Percentiles rank a stretch among this genome's conserved stretches.
Evolutionary conservation across 2,329 filamentous ascomycete species (phyloP).

Genomic region (Aspergillus novofumigatus): DNA sequence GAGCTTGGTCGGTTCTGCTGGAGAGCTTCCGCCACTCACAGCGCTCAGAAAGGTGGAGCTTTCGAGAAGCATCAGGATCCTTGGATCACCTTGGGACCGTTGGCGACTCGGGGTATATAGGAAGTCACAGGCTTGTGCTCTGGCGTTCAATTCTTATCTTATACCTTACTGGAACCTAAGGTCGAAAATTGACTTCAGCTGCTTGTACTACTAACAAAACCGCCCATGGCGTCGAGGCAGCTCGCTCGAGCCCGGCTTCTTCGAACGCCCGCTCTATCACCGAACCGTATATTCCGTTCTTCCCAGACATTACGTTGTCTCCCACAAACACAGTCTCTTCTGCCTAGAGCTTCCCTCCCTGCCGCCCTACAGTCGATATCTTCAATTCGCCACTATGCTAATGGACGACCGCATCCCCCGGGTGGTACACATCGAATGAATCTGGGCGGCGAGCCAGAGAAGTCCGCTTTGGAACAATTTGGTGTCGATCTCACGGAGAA

Average conservation of each 20-base stretch:
- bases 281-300: slow-evolving; percentile 16
- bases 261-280: slow-evolving; percentile 20
- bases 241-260: slow-evolving; percentile 28
- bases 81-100: background rate
- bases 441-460: slow-evolving; percentile 69
- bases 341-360: slow-evolving; percentile 6
- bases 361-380: slow-evolving; percentile 9
- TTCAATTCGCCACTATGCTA: slow-evolving; percentile 49
- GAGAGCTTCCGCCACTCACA: slow-evolving; percentile 31
- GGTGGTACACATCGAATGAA: slow-evolving; percentile 95
- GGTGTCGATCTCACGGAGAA: slow-evolving; percentile 84
- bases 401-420: slow-evolving; percentile 70
- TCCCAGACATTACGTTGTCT: slow-evolving; percentile 18
- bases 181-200: background rate
- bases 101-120: background rate
- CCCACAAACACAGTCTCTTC: slow-evolving; percentile 15
- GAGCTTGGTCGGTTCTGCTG: slow-evolving; percentile 20
- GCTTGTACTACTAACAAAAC: background rate
- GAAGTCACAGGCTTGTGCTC: background rate
- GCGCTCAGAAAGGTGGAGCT: slow-evolving; percentile 25
- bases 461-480: slow-evolving; percentile 84
- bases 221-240: slow-evolving; percentile 31
- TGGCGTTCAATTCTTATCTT: background rate
- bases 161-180: slow-evolving; percentile 11
- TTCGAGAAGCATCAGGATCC: slow-evolving; percentile 34